These are phyloP conservation scores for Aspergillus affinis DNA, from an alignment of 495 filamentous ascomycete species.

Conservation along the genomic window DNA sequence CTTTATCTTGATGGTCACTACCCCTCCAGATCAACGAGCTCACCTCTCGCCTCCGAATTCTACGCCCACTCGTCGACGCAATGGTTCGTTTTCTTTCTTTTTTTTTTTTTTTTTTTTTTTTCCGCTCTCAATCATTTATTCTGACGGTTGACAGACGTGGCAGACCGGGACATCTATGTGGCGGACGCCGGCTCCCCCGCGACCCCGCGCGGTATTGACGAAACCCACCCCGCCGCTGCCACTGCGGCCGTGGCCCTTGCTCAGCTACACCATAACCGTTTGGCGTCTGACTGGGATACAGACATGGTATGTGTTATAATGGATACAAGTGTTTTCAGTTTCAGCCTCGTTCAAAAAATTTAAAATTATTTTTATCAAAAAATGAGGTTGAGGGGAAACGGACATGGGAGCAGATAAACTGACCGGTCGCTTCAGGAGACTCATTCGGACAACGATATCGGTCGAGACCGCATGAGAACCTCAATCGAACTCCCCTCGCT, in stretches of 20 bases:
- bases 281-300: slow-evolving; percentile 79
- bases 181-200: slow-evolving; percentile 70
- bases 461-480: slow-evolving; percentile 54
- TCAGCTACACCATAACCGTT: slow-evolving; percentile 79
- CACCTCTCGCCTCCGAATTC: slow-evolving; percentile 57
- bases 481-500: slow-evolving; percentile 75
- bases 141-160: slow-evolving; percentile 41
- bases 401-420: background rate
- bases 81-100: slow-evolving; percentile 28
- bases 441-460: slow-evolving; percentile 68
- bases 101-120: background rate
- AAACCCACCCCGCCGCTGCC: slow-evolving; percentile 67
- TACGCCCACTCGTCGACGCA: slow-evolving; percentile 36
- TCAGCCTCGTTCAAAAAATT: background rate
- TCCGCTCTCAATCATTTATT: background rate
- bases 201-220: slow-evolving; percentile 71
- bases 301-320: slow-evolving; percentile 63
- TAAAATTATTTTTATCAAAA: no score
- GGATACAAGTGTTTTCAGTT: background rate
- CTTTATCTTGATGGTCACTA: slow-evolving; percentile 93
- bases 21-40: slow-evolving; percentile 73
- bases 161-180: slow-evolving; percentile 53
- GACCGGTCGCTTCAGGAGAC: slow-evolving; percentile 53
- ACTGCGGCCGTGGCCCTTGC: slow-evolving; percentile 84
- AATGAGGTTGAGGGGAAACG: background rate